phyloP scores from a whole-genome alignment of 108 stramenopile species.

The Craspedostauros australis region DNA sequence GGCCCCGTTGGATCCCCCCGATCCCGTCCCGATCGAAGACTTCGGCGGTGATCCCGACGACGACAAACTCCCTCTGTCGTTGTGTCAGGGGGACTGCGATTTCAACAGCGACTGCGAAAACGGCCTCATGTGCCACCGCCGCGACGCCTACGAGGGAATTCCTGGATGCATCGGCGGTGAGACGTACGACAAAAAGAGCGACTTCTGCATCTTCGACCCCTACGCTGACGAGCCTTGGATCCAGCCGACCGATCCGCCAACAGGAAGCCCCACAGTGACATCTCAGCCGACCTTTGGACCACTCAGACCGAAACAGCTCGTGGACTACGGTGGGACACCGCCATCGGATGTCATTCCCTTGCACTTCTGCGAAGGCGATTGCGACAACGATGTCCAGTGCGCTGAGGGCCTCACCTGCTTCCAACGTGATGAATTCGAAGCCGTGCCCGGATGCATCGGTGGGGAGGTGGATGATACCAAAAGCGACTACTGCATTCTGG shows the following conservation, averaged over 20 bases:
- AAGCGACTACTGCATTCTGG: conserved; percentile 32
- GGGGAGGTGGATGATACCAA: conserved; percentile 11
- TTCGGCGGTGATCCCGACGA: conserved; percentile 20
- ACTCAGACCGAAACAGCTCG: conserved; percentile 4
- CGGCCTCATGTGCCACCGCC: conserved; percentile 42
- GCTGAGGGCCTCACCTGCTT: conserved; percentile 27
- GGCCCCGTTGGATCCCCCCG: conserved; percentile 7
- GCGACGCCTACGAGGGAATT: conserved; percentile 29
- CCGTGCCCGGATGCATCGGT: conserved; percentile 38
- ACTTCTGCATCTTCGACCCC: conserved; percentile 33
- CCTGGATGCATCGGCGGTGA: conserved; percentile 57
- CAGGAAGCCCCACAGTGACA: conserved; percentile 17
- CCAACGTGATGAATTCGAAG: conserved; percentile 15
- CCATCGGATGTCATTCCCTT: conserved; percentile 13
- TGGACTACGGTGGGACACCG: conserved; percentile 21
- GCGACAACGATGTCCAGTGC: conserved; percentile 21
- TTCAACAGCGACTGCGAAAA: conserved; percentile 43
- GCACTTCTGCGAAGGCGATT: conserved; percentile 20
- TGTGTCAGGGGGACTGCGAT: conserved; percentile 65
- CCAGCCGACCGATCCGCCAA: conserved; percentile 12
- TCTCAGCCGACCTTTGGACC: conserved; percentile 13
- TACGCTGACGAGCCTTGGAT: conserved; percentile 16
- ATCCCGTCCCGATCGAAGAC: conserved; percentile 13
- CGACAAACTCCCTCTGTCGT: conserved; percentile 21
- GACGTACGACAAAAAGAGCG: conserved; percentile 5